Evolutionary conservation across 768 basidiomycete genomes (phyloP), one percentile per base, ranked within the genome.

Genomic region (Tephrocybe sp.): DNA sequence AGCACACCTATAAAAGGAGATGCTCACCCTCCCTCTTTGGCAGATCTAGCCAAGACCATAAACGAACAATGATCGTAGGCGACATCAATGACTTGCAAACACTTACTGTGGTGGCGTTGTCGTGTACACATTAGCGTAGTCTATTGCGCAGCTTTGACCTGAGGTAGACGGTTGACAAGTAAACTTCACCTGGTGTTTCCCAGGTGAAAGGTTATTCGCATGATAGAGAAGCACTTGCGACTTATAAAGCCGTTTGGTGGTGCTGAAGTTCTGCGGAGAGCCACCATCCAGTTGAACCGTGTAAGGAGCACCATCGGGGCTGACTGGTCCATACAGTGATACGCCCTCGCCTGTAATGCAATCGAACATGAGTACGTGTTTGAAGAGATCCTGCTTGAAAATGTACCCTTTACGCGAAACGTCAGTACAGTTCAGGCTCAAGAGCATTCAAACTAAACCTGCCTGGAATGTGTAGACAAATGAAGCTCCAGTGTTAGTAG

Each of bases 321-420:
- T 65, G 1, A 72, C 64, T 9, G 76, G 64, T 15, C 77, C 74
- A 43, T 71, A 78, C 7, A 79, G 42, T 0, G 70, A 71, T n/a
- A 79, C 67, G 11, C 68, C 73, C 50, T 72, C 71, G 36, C 75
- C 78, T 72, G 48, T 22, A 8, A 18, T 10, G 13, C 10, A 15
- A 30, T 9, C 27, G 27, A 5, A 5, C 27, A 29, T 29, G 27
- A 29, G 27, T 29, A 29, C 27, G 11, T 29, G 11, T 29, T 11
- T 5, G 11, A 29, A 5, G 27, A 29, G 11, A 29, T 29, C 27
- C 11, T 5, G 5, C 27, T 11, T 5, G 11, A 29, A 11, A 29
- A 29, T 29, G 4, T 15, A 50, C 49, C 34, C 42, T 51, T 31
- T 5, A 24, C 25, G 21, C 18, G n/a, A 18, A 23, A 5, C 6